These are phyloP conservation scores for Neurospora discreta DNA, from an alignment of 495 filamentous ascomycete genomes.

Conservation along the genomic window DNA sequence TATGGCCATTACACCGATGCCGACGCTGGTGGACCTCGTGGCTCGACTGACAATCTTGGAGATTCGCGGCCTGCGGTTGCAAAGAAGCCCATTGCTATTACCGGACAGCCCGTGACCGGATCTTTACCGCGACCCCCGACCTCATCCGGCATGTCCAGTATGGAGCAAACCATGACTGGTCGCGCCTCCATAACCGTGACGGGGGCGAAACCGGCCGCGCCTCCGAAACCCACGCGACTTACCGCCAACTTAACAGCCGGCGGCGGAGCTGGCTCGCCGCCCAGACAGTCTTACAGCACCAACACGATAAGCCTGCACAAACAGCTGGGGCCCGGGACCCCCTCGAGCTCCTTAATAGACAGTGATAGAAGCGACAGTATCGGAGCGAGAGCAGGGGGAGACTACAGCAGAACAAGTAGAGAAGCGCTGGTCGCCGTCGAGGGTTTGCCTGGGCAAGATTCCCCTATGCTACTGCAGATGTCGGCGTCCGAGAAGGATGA, in stretches of 20 bases:
- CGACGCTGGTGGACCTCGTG: constrained; percentile 4
- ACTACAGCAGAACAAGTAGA: not conserved
- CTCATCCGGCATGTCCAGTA: not conserved
- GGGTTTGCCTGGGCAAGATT: constrained; percentile 23
- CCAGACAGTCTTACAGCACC: constrained; percentile 12
- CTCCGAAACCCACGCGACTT: constrained; percentile 43
- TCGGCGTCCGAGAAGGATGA: constrained; percentile 39
- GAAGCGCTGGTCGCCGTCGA: constrained; percentile 30
- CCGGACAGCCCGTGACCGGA: not conserved
- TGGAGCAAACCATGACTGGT: constrained; percentile 2
- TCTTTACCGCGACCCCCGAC: not conserved
- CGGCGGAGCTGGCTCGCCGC: constrained; percentile 21
- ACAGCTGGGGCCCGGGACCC: constrained; percentile 5
- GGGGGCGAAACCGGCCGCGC: constrained; percentile 23
- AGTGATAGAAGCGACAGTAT: not conserved
- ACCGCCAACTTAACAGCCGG: constrained; percentile 33
- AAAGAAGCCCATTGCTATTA: constrained; percentile 19
- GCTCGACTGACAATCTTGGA: constrained; percentile 4
- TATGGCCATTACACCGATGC: constrained; percentile 75
- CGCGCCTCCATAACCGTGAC: not conserved
- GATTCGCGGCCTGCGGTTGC: constrained; percentile 16
- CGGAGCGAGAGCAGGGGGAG: constrained; percentile 5
- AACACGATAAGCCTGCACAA: not conserved
- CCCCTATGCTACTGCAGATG: constrained; percentile 33
- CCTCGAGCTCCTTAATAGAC: not conserved